Evolutionary conservation across 768 basidiomycete species (phyloP).

Genomic region (Amanita subjunquillea): DNA sequence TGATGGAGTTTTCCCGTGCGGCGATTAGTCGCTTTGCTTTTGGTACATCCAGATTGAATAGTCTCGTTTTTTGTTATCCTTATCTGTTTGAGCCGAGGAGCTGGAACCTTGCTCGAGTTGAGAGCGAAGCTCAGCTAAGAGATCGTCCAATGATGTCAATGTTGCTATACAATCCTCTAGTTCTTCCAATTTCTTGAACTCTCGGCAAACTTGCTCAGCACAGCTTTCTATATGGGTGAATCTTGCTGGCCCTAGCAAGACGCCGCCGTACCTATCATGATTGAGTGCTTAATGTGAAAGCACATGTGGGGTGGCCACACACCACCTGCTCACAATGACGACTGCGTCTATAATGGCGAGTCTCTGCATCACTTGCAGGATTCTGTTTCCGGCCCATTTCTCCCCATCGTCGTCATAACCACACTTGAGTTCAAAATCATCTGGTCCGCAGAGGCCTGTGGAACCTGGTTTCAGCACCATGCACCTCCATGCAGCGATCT

Average conservation of each 20-base stretch:
- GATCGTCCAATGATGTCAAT: slow-evolving; percentile 49
- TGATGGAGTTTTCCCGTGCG: slow-evolving; percentile 62
- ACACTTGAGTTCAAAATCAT: slow-evolving; percentile 61
- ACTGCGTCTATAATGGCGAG: slow-evolving; percentile 68
- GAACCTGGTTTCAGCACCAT: slow-evolving; percentile 60
- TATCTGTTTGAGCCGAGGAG: slow-evolving; percentile 7
- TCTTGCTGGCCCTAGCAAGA: slow-evolving; percentile 62
- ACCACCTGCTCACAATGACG: slow-evolving; percentile 76
- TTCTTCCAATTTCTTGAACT: slow-evolving; percentile 59
- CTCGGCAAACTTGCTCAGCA: slow-evolving; percentile 60
- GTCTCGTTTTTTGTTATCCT: slow-evolving; percentile 22
- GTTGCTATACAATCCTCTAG: slow-evolving; percentile 50
- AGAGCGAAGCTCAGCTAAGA: slow-evolving; percentile 44
- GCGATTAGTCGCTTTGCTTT: slow-evolving; percentile 60
- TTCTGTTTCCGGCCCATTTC: slow-evolving; percentile 52
- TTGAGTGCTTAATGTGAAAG: not conserved
- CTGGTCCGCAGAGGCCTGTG: slow-evolving; percentile 58
- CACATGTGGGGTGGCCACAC: slow-evolving; percentile 7
- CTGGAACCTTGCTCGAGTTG: slow-evolving; percentile 25
- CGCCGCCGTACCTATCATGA: slow-evolving; percentile 64
- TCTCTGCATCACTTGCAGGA: slow-evolving; percentile 60
- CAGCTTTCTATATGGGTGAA: slow-evolving; percentile 76
- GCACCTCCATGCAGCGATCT: slow-evolving; percentile 72
- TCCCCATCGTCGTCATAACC: slow-evolving; percentile 74
- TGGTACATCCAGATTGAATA: slow-evolving; percentile 49